These are phyloP conservation scores for Irpex rosettiformis DNA, from an alignment of 1,284 basidiomycete genomes.

Conservation along the genomic window DNA sequence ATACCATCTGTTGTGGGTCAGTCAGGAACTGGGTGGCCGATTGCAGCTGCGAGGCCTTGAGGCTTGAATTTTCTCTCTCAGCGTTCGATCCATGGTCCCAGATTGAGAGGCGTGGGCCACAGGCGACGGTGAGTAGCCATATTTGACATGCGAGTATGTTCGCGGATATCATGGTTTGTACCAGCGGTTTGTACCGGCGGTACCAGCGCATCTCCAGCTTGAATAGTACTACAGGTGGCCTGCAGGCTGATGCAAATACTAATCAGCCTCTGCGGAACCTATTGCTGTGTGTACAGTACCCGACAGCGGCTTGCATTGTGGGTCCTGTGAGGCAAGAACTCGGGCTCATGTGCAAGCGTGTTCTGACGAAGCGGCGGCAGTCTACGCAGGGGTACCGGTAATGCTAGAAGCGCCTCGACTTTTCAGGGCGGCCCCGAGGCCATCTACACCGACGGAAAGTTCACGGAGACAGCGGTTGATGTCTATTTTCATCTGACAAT, in stretches of 20 bases:
- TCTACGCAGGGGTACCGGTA: no score
- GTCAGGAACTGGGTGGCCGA: background rate
- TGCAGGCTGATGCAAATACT: no score
- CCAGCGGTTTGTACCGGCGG: no score
- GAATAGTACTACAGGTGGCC: no score
- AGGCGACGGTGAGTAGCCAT: background rate
- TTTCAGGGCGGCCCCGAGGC: background rate
- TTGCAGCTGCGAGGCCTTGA: background rate
- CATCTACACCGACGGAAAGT: background rate
- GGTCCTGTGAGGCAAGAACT: background rate
- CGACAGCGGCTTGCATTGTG: background rate
- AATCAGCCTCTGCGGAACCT: background rate
- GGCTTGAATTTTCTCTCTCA: background rate
- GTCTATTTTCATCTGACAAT: no score
- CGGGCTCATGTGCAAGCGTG: background rate
- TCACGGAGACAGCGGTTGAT: background rate
- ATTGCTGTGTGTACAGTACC: no score
- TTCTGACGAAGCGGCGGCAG: background rate
- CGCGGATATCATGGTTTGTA: background rate
- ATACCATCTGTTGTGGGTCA: background rate
- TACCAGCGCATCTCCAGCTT: no score
- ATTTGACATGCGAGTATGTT: background rate
- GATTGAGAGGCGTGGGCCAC: background rate
- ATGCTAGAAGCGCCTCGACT: background rate
- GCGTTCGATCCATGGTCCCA: background rate